Base-by-base conservation (phyloP, 768 basidiomycete species). In the Daedaleopsis sinensis region DNA sequence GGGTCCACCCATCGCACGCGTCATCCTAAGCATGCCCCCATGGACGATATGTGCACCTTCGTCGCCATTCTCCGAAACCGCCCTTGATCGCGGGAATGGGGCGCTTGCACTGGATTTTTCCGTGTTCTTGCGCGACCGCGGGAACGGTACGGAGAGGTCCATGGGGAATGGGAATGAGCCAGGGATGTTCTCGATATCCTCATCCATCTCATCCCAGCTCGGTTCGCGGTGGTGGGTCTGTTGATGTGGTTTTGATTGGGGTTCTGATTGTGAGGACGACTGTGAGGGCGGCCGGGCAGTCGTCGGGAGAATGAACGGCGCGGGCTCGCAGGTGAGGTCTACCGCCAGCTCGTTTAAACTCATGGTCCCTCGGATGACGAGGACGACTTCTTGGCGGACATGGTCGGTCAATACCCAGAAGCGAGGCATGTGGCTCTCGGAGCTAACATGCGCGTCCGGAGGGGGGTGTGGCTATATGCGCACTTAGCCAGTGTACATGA, bases 341-440 rank as follows among this genome's bases (percentile, higher is more conserved):
- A 90, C 91, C 16, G 91, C 92, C 5, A 94, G 83, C 73, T 94
- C 92, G 67, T 94, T 94, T 46, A 94, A 77, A 3, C 89, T 90
- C 90, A 93, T 90, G 2, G 93, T 94, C 13, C 92, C 72, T 16
- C 73, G 66, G 16, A 76, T 64, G 58, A 93, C 89, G 24, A 94
- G 82, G 11, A 93, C 89, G 51, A 94, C 82, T 70, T 93, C 88
- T 5, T 75, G 77, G 42, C 92, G 80, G 48, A 80, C 80, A 68
- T 94, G 89, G 70, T 94, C 93, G 0, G 90, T 93, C 19, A 94
- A 78, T 4, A 93, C 87, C 91, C 93, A 94, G 71, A 89, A 94
- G 38, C 90, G 80, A 3, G 93, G 92, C 86, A 92, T 89, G 62
- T 86, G 79, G 62, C 84, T 82, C 65, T 88, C 87, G 50, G 81